Evolutionary conservation across 805 yeast genomes (phyloP), one percentile per base, ranked within the genome.

Genomic region (Cyberlindnera meyerae): DNA sequence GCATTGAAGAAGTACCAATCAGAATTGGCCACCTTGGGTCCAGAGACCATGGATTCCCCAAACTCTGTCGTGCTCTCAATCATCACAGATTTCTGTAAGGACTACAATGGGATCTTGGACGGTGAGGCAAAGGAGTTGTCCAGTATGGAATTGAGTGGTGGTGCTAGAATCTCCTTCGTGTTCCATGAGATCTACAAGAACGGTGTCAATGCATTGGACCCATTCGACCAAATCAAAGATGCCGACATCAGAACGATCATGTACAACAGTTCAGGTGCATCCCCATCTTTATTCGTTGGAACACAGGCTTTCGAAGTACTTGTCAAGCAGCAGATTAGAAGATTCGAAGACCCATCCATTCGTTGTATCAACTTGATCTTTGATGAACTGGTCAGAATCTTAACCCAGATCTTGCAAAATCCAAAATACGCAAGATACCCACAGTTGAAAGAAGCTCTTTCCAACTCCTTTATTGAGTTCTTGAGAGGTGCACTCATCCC

Each of bases 221-320:
- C 98, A 34, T 93, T 87, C 60, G 97, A 90, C 58, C 95, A 88
- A 62, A 88, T 90, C 53, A 86, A 87, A 63, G 97, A 90, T 58
- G 81, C 86, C 21, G 98, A 90, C 60, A 90, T 90, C 55, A 79
- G 98, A 65, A 90, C 97, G 14, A 93, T 93, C 47, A 82, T 90
- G 82, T 90, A 93, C 68, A 90, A 90, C 62, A 84, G 97, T 29
- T 83, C 96, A 8, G 98, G 98, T 54, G 82, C 96, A 24, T 79
- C 97, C 2, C 97, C 98, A 11, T 85, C 96, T 5, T 69, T 90
- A 53, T 90, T 90, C 66, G 97, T 90, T 43, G 97, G 97, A 17
- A 90, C 97, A 8, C 93, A 87, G 53, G 97, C 97, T 1, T 90
- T 90, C 61, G 98, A 93, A 61, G 95, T 89, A 14, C 75, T 89